phyloP scores from a whole-genome alignment of 2,329 filamentous ascomycete genomes.

The Penicillium sp. region DNA sequence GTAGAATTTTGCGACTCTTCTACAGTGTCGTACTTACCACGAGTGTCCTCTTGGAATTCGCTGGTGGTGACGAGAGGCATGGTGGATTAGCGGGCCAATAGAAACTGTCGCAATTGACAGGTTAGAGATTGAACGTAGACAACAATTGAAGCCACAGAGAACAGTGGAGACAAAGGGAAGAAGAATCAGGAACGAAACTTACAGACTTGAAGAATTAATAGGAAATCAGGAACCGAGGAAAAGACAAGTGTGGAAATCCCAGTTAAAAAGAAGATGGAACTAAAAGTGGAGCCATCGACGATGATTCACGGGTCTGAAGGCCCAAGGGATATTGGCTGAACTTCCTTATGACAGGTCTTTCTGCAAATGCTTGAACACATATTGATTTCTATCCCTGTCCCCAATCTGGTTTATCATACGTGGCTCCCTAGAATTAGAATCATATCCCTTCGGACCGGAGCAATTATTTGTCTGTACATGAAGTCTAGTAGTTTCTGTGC shows the following conservation, averaged over 20 bases:
- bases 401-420: background rate
- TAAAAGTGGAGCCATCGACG: conserved; percentile 4
- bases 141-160: background rate
- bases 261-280: conserved; percentile 1
- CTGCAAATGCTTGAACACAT: background rate
- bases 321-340: background rate
- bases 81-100: conserved; percentile 13
- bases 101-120: background rate
- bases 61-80: conserved; percentile 45
- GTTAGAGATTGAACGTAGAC: background rate
- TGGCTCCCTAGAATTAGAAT: background rate
- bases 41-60: conserved; percentile 48
- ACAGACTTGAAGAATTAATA: background rate
- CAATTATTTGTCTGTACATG: background rate
- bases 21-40: conserved; percentile 35
- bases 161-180: background rate
- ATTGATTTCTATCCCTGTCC: background rate
- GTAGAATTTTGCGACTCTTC: background rate
- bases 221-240: background rate
- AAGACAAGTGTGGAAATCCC: background rate
- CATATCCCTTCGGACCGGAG: background rate
- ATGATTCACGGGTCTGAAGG: conserved; percentile 1
- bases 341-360: background rate
- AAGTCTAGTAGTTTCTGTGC: background rate
- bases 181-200: background rate